Evolutionary conservation across 2,329 filamentous ascomycete genomes (phyloP).

Genomic region (Cadophora luteo-olivacea): DNA sequence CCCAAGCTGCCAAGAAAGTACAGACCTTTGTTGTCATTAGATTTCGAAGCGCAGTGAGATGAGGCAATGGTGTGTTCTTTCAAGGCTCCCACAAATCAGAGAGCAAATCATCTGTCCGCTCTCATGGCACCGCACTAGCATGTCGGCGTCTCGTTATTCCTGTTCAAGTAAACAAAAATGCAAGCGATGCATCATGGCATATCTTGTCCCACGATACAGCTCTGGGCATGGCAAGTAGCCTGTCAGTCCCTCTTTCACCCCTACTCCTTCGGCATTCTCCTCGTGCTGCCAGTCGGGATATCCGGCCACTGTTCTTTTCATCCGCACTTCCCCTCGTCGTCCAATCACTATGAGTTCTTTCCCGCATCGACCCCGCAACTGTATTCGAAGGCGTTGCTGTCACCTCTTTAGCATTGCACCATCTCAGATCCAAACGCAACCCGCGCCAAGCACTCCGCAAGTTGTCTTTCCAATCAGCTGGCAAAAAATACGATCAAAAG

Average conservation of each 20-base stretch:
- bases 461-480: not conserved
- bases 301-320: too few relatives aligned
- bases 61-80: not conserved
- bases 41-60: too few relatives aligned
- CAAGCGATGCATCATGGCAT: not conserved
- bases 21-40: not conserved
- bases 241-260: not conserved
- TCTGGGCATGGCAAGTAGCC: not conserved
- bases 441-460: not conserved
- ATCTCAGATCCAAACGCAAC: not conserved
- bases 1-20: not conserved
- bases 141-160: not conserved
- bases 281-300: not conserved
- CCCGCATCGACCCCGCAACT: not conserved
- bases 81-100: not conserved
- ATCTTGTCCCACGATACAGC: not conserved
- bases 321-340: not conserved
- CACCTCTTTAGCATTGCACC: not conserved
- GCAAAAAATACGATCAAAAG: constrained; percentile 1
- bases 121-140: not conserved
- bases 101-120: not conserved
- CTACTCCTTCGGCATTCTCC: not conserved
- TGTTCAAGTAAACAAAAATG: not conserved
- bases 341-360: not conserved
- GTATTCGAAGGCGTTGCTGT: not conserved